Conservation (phyloP, 2,329 filamentous ascomycete genomes). For the Davidsoniella neocaledoniae region DNA sequence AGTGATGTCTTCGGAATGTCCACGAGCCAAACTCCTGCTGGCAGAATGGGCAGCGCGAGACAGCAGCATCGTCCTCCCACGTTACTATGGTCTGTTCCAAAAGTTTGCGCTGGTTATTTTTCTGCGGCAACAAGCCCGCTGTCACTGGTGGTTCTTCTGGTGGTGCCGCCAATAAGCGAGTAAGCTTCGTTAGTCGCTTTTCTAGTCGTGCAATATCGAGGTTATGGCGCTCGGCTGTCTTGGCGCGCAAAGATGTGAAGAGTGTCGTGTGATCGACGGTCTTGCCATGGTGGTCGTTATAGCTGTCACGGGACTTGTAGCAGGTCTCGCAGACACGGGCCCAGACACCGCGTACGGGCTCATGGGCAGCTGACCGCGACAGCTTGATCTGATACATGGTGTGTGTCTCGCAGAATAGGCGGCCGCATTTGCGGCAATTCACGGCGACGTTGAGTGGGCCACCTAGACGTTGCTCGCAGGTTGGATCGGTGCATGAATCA, state of each 20-base stretch:
- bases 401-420: conserved; percentile 89
- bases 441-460: conserved; percentile 68
- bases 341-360: conserved; percentile 82
- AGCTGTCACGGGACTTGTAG: conserved; percentile 89
- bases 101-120: conserved; percentile 52
- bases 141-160: conserved; percentile 43
- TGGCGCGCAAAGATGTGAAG: conserved; percentile 56
- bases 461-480: conserved; percentile 61
- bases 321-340: conserved; percentile 97
- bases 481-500: conserved; percentile 74
- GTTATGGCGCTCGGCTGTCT: conserved; percentile 66
- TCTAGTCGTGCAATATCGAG: conserved; percentile 81
- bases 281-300: conserved; percentile 71
- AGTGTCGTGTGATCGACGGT: conserved; percentile 53
- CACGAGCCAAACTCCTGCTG: conserved; percentile 91
- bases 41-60: conserved; percentile 77
- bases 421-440: conserved; percentile 86
- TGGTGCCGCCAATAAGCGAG: conserved; percentile 61
- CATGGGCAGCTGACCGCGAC: conserved; percentile 72
- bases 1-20: conserved; percentile 86
- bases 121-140: conserved; percentile 43
- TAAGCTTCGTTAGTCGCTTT: conserved; percentile 80
- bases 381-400: conserved; percentile 99
- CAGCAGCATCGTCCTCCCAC: conserved; percentile 81
- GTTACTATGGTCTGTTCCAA: conserved; percentile 85